Evolutionary conservation across 345 rosid genomes (phyloP).

Genomic region (Sonneratia alba): DNA sequence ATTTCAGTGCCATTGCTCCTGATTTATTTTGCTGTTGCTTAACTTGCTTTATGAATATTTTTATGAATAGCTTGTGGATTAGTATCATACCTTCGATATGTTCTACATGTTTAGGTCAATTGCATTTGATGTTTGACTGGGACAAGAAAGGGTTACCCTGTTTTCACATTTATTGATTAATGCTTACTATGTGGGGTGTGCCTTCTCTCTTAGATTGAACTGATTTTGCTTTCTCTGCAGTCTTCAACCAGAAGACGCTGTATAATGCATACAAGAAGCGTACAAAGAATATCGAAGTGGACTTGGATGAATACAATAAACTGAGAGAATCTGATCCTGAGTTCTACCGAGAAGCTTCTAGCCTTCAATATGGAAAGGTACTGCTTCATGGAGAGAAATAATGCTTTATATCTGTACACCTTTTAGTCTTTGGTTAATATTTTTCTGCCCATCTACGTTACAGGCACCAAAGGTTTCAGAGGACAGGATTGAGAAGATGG

Average conservation of each 20-base stretch:
- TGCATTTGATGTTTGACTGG: neutral
- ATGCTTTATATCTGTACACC: conserved; percentile 1
- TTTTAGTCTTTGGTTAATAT: neutral
- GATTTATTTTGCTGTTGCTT: conserved; percentile 4
- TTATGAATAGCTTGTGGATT: neutral
- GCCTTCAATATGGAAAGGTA: conserved; percentile 93
- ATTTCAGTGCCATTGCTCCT: neutral
- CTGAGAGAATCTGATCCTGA: conserved; percentile 98
- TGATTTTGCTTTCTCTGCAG: conserved; percentile 25
- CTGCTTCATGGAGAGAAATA: neutral
- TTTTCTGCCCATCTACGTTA: conserved; percentile 9
- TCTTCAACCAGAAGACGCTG: conserved; percentile 80
- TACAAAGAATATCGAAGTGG: conserved; percentile 61
- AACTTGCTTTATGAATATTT: neutral
- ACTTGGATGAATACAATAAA: conserved; percentile 76
- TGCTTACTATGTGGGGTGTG: neutral
- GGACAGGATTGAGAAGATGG: conserved; percentile 82
- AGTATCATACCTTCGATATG: neutral
- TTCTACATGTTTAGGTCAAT: neutral
- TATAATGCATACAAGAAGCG: conserved; percentile 87
- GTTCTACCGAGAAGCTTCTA: conserved; percentile 91
- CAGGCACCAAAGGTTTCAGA: conserved; percentile 76
- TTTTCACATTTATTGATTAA: neutral
- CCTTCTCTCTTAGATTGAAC: conserved; percentile 3
- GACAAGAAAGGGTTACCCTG: neutral